Evolutionary conservation across 1,139 yeast species (phyloP).

Genomic region (Saccharomycopsis hybrid): DNA sequence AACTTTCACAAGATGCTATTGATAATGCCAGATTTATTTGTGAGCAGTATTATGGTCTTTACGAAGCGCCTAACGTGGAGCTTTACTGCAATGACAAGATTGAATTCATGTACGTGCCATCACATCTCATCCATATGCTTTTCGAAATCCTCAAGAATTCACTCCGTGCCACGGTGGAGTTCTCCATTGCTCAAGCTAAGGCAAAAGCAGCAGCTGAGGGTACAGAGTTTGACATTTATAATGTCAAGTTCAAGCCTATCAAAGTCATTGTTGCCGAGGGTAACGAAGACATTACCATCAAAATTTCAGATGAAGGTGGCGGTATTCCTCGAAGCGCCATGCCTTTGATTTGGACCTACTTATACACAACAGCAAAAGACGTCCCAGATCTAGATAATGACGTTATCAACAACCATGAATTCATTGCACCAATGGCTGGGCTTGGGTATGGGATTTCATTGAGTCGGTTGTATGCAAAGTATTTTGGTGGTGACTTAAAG

Average conservation of each 20-base stretch:
- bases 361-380: conserved; percentile 80
- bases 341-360: conserved; percentile 85
- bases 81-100: conserved; percentile 62
- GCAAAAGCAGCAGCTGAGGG: conserved; percentile 30
- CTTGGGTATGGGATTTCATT: conserved; percentile 90
- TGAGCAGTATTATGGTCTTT: conserved; percentile 79
- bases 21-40: conserved; percentile 84
- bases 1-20: conserved; percentile 76
- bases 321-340: conserved; percentile 83
- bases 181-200: conserved; percentile 37
- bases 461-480: conserved; percentile 77
- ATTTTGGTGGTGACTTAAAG: conserved; percentile 86
- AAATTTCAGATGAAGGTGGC: conserved; percentile 91
- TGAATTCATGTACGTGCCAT: conserved; percentile 83
- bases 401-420: conserved; percentile 26
- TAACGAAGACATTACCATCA: conserved; percentile 85
- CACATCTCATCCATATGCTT: conserved; percentile 82
- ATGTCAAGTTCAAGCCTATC: conserved; percentile 72
- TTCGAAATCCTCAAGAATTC: conserved; percentile 83
- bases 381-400: conserved; percentile 62
- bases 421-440: conserved; percentile 85
- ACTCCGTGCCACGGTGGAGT: conserved; percentile 77
- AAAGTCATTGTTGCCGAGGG: conserved; percentile 90
- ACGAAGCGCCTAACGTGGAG: conserved; percentile 76
- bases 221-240: conserved; percentile 42